These are phyloP conservation scores for Corniculantispora saksenae DNA, from an alignment of 2,329 filamentous ascomycete genomes.

Conservation along the genomic window DNA sequence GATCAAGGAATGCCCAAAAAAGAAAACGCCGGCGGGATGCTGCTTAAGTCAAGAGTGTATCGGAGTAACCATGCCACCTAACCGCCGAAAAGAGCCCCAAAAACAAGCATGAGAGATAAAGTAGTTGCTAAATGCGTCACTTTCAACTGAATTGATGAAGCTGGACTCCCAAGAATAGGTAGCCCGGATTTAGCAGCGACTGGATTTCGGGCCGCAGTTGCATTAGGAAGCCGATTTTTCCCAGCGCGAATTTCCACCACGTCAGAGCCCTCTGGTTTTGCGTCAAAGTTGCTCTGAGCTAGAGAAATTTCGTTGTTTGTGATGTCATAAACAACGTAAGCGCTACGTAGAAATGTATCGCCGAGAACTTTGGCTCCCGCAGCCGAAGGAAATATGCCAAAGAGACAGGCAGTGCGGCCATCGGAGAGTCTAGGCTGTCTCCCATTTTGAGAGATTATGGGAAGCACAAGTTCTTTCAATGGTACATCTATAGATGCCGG, in stretches of 20 bases:
- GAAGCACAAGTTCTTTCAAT: constrained; percentile 61
- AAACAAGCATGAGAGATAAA: not conserved
- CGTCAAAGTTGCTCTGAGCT: constrained; percentile 66
- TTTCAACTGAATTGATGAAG: not conserved
- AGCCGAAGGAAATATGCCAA: constrained; percentile 64
- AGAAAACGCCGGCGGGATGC: not conserved
- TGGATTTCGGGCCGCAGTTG: constrained; percentile 49
- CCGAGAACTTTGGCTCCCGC: constrained; percentile 63
- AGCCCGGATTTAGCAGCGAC: constrained; percentile 52
- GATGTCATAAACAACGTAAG: constrained; percentile 75
- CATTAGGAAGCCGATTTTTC: constrained; percentile 52
- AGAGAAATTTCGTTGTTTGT: constrained; percentile 71
- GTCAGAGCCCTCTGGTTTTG: constrained; percentile 41
- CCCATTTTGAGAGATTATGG: constrained; percentile 49
- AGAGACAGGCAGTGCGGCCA: constrained; percentile 60
- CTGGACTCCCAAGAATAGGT: constrained; percentile 1
- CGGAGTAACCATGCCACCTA: not conserved
- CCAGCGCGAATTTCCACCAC: constrained; percentile 58
- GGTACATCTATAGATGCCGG: constrained; percentile 53
- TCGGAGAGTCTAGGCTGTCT: constrained; percentile 52
- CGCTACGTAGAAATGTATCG: constrained; percentile 73
- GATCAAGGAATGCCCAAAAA: too few species aligned
- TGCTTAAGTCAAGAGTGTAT: not conserved
- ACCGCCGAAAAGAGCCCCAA: not conserved
- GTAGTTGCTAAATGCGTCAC: not conserved